phyloP scores from a whole-genome alignment of 2,329 filamentous ascomycete genomes.

The Colletotrichum musicola region DNA sequence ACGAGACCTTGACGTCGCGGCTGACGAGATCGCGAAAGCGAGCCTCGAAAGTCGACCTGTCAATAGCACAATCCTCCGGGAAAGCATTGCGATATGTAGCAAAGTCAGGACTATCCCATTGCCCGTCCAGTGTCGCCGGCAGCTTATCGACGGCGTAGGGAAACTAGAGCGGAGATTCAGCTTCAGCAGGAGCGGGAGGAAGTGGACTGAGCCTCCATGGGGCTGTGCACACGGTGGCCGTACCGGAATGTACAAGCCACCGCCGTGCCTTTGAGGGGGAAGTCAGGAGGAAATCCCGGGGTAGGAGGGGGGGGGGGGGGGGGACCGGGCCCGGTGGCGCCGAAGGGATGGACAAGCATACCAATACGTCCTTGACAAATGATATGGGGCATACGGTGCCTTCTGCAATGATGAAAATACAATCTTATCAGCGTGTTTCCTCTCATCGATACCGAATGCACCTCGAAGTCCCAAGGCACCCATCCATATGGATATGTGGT shows the following conservation, averaged over 20 bases:
- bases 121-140: slow-evolving; percentile 70
- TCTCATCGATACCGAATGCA: slow-evolving; percentile 13
- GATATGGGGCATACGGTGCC: slow-evolving; percentile 87
- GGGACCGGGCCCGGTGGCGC: slow-evolving; percentile 35
- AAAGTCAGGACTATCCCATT: slow-evolving; percentile 77
- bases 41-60: slow-evolving; percentile 70
- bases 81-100: slow-evolving; percentile 78
- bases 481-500: slow-evolving; percentile 2
- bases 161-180: slow-evolving; percentile 65
- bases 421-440: slow-evolving; percentile 24
- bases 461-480: not conserved
- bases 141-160: slow-evolving; percentile 80
- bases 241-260: slow-evolving; percentile 26
- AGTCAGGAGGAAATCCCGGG: slow-evolving; percentile 19
- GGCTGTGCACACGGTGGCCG: slow-evolving; percentile 17
- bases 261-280: slow-evolving; percentile 19
- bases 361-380: slow-evolving; percentile 86
- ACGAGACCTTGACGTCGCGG: slow-evolving; percentile 80
- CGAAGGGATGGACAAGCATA: slow-evolving; percentile 61
- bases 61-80: slow-evolving; percentile 71
- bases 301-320: slow-evolving; percentile 40
- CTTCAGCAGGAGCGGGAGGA: slow-evolving; percentile 10
- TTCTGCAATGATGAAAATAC: slow-evolving; percentile 63
- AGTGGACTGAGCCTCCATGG: slow-evolving; percentile 15
- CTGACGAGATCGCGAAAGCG: slow-evolving; percentile 79